Evolutionary conservation across 768 basidiomycete genomes (phyloP), one percentile per base, ranked within the genome.

Genomic region (Hydnomerulius pinastri): DNA sequence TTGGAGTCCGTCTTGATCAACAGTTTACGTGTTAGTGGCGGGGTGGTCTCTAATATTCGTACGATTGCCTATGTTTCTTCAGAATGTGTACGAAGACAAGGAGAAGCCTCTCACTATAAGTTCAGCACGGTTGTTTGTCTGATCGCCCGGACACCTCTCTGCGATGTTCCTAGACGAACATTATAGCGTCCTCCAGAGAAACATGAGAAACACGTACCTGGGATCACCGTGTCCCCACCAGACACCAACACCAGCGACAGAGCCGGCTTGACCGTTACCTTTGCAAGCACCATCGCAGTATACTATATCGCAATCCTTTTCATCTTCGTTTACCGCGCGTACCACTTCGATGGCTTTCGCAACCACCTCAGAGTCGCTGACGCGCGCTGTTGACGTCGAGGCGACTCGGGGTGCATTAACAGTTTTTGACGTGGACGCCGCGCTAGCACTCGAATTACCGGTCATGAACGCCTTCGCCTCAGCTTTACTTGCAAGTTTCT

Each of bases 101-200:
- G 30, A 18, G 13, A 75, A 80, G 47, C 49, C 8, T 11, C 68
- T 49, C 11, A 91, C 94, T 47, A 93, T 82, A 27, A 96, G 75
- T 65, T 97, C 94, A 10, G 92, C 94, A 24, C 92, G 73, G 53
- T 93, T 92, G 63, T 94, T 94, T 2, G 91, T 92, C 61, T 92
- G 91, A 48, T 72, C 77, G 3, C 90, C 90, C 4, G 89, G 89
- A 66, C 87, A 90, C 29, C 90, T 76, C 65, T 95, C 92, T 2
- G 85, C 77, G 3, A 93, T 62, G 59, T 95, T 96, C 48, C 92
- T 95, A 18, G 28, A 24, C n/a, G 42, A 8, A 24, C 18, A 39
- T 50, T 44, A 23, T 39, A 46, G 39, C 4, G 27, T 10, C 13
- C 18, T 12, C 15, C 27, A 8, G 5, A 20, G 18, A 37, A 8